These are phyloP conservation scores for Dalbergia cochinchinensis DNA, from an alignment of 306 rosid genomes.

Conservation along the genomic window DNA sequence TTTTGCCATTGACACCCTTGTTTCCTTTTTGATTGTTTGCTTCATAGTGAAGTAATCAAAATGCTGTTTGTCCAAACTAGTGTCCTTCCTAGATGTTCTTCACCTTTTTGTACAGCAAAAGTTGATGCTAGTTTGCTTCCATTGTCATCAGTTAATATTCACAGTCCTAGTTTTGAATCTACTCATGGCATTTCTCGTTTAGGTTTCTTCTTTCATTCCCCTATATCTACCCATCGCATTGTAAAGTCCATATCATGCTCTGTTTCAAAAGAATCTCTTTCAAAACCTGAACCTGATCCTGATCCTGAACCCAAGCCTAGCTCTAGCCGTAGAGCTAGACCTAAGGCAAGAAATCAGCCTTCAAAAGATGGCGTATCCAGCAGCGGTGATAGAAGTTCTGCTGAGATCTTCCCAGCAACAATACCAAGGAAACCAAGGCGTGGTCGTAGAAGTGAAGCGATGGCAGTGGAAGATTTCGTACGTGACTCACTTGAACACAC, in stretches of 20 bases:
- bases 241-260: constrained; percentile 53
- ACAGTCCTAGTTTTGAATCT: constrained; percentile 30
- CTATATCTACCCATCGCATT: constrained; percentile 35
- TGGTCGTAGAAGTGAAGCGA: constrained; percentile 85
- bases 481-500: constrained; percentile 70
- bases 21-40: constrained; percentile 3
- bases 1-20: constrained; percentile 29
- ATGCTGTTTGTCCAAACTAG: constrained; percentile 55
- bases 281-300: constrained; percentile 55
- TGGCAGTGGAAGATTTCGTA: constrained; percentile 74
- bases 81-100: constrained; percentile 43
- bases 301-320: constrained; percentile 42
- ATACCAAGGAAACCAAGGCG: constrained; percentile 81
- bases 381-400: constrained; percentile 39
- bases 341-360: constrained; percentile 35
- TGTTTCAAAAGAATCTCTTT: constrained; percentile 54
- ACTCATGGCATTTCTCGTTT: constrained; percentile 31
- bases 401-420: constrained; percentile 47
- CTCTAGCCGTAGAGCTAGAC: constrained; percentile 43
- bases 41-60: constrained; percentile 29
- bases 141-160: constrained; percentile 38
- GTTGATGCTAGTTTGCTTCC: constrained; percentile 32
- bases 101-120: constrained; percentile 39
- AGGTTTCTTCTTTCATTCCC: constrained; percentile 40
- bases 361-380: constrained; percentile 35